Evolutionary conservation across 148 eudicot genomes (phyloP).

Genomic region (Limonium bicolor): DNA sequence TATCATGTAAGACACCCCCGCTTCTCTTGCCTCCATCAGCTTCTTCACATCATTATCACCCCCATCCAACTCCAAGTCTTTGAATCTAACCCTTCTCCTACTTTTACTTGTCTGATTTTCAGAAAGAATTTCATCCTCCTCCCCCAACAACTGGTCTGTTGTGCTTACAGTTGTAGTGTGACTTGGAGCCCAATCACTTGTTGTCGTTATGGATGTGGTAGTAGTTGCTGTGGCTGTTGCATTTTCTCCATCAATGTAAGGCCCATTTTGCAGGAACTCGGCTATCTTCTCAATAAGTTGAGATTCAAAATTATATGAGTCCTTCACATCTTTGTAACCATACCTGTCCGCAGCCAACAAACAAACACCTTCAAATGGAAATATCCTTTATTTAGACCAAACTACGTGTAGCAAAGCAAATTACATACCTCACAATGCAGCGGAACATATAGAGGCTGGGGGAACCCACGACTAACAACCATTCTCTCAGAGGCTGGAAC

Average conservation of each 20-base stretch:
- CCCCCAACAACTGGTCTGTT: neutral
- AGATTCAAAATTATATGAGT: constrained; percentile 24
- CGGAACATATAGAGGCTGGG: constrained; percentile 12
- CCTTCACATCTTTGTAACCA: constrained; percentile 27
- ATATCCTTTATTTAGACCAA: neutral
- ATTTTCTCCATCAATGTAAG: constrained; percentile 2
- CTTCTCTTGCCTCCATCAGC: constrained; percentile 17
- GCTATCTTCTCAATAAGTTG: constrained; percentile 15
- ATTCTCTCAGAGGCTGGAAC: constrained; percentile 18
- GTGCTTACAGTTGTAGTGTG: neutral
- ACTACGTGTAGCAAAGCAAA: neutral
- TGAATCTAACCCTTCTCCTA: constrained; percentile 14
- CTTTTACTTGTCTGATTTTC: neutral
- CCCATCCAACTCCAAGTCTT: neutral
- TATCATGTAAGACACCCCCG: constrained; percentile 28
- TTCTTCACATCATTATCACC: constrained; percentile 6
- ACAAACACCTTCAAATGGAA: neutral
- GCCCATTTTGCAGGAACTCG: constrained; percentile 9
- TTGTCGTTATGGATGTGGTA: too few relatives aligned
- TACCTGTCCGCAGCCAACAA: constrained; percentile 24
- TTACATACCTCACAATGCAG: constrained; percentile 24
- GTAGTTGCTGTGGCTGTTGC: too few relatives aligned
- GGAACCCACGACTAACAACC: constrained; percentile 13
- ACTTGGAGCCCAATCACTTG: neutral
- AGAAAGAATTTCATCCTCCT: too few relatives aligned